These are phyloP conservation scores for Mucor circinelloides DNA, from an alignment of 371 early-diverging fungal species.

Conservation along the genomic window DNA sequence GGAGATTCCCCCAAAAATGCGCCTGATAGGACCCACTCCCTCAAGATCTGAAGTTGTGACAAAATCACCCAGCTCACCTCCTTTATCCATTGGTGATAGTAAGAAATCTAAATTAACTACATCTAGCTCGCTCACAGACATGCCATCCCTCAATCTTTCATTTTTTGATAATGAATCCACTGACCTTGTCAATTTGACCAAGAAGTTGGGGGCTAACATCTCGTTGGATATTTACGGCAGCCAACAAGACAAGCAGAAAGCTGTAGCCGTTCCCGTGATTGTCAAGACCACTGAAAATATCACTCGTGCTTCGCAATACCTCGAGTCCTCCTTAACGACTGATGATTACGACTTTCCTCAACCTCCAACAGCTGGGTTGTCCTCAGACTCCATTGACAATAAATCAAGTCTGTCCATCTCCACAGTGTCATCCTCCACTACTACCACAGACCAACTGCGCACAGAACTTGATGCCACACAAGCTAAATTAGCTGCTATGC, in stretches of 20 bases:
- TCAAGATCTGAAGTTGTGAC: slow-evolving; percentile 27
- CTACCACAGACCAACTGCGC: slow-evolving; percentile 18
- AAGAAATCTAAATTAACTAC: slow-evolving; percentile 4
- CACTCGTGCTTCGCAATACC: slow-evolving; percentile 24
- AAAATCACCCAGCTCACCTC: slow-evolving; percentile 23
- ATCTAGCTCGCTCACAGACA: slow-evolving; percentile 8
- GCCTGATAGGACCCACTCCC: slow-evolving; percentile 11
- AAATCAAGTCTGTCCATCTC: neutral
- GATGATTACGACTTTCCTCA: slow-evolving; percentile 16
- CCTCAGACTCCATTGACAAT: neutral
- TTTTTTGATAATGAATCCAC: slow-evolving; percentile 52
- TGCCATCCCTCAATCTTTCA: slow-evolving; percentile 37
- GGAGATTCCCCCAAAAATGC: slow-evolving; percentile 24
- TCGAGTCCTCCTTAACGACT: slow-evolving; percentile 24
- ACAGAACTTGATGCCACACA: slow-evolving; percentile 34
- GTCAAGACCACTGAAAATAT: slow-evolving; percentile 27
- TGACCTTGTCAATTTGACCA: slow-evolving; percentile 46
- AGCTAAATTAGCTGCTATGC: slow-evolving; percentile 25
- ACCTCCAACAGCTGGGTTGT: neutral
- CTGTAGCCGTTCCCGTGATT: slow-evolving; percentile 6
- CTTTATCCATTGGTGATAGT: slow-evolving; percentile 15
- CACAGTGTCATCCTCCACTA: neutral
- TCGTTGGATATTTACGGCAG: slow-evolving; percentile 19
- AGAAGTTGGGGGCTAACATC: slow-evolving; percentile 40
- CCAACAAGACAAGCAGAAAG: slow-evolving; percentile 12